Base-by-base conservation (phyloP, 768 basidiomycete species). In the Tulasnella calospora region DNA sequence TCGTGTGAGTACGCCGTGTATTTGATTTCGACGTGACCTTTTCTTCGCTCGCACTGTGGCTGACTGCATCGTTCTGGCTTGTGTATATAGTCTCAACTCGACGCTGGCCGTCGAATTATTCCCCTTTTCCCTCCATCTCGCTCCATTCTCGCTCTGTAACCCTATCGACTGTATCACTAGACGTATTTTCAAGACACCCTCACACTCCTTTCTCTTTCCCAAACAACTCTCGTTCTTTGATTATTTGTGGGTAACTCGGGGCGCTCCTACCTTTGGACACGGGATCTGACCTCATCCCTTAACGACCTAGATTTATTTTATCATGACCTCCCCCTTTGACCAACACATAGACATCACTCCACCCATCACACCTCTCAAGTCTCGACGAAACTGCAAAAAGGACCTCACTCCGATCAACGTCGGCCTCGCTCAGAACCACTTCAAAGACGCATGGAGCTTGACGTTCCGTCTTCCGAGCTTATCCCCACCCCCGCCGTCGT, bases 371-470 rank as follows among this genome's bases (percentile, higher is more conserved):
- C 61, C 61, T 2, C 61, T 67, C 30, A 67, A 67, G 33, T 67
- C 61, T 15, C 61, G 61, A 23, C n/a, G 61, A 35, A 67, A 35
- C 30, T 35, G n/a, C 23, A 35, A 67, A 15, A 67, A 67, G 61
- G 61, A 67, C 13, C 33, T 67, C 30, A 67, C 61, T 13, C 61
- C 61, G 13, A 67, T 67, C 61, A 67, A 67, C 61, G 30, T 67
- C 61, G 61, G 61, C 30, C 33, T 67, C 30, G 61, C 61, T 15
- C 61, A 67, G 61, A 67, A 67, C 61, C 61, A 67, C 61, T 67
- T 67, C 61, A 67, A 67, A 19, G 61, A 67, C 61, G 61, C 61
- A 27, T 67, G 61, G 61, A 35, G 30, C 61, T 35, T 35, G 61
- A 67, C 33, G 61, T 51, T 51, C 51, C 27, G 61, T 5, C 30